phyloP scores from a whole-genome alignment of 2,329 filamentous ascomycete species.

The Nemania sp. region DNA sequence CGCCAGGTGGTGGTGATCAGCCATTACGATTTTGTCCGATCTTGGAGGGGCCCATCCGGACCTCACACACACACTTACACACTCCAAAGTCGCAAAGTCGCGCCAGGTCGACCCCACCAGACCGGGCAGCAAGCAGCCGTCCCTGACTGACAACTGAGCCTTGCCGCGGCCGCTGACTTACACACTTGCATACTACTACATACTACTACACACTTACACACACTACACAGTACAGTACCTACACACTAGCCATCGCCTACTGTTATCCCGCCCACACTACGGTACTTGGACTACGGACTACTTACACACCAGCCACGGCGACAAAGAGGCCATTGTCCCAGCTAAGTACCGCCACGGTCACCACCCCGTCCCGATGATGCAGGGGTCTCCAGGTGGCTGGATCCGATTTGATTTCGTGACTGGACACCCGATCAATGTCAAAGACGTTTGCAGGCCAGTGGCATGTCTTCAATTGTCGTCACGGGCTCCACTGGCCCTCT shows the following conservation, averaged over 20 bases:
- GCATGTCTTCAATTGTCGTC: slow-evolving; percentile 38
- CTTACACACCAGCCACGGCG: not conserved
- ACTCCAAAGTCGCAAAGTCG: not conserved
- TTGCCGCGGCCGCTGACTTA: slow-evolving; percentile 7
- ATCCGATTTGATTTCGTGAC: slow-evolving; percentile 45
- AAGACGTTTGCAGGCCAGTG: slow-evolving; percentile 35
- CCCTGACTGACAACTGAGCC: slow-evolving; percentile 7
- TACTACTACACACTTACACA: no score
- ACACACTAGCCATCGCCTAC: no score
- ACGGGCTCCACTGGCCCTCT: slow-evolving; percentile 36
- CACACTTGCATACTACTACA: no score
- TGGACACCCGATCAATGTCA: slow-evolving; percentile 38
- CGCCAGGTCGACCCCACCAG: slow-evolving; percentile 1
- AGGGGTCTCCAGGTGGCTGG: slow-evolving; percentile 34
- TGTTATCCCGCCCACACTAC: no score
- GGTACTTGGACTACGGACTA: no score
- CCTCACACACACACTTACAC: not conserved
- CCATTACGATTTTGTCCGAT: slow-evolving; percentile 26
- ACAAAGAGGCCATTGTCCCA: slow-evolving; percentile 21
- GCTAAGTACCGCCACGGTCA: slow-evolving; percentile 17
- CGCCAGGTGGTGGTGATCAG: slow-evolving; percentile 16
- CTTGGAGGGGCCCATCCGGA: slow-evolving; percentile 5
- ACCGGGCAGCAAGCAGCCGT: not conserved
- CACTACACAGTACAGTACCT: no score
- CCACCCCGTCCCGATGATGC: slow-evolving; percentile 36